These are phyloP conservation scores for Chlorociboria aeruginascens DNA, from an alignment of 495 filamentous ascomycete genomes.

Conservation along the genomic window DNA sequence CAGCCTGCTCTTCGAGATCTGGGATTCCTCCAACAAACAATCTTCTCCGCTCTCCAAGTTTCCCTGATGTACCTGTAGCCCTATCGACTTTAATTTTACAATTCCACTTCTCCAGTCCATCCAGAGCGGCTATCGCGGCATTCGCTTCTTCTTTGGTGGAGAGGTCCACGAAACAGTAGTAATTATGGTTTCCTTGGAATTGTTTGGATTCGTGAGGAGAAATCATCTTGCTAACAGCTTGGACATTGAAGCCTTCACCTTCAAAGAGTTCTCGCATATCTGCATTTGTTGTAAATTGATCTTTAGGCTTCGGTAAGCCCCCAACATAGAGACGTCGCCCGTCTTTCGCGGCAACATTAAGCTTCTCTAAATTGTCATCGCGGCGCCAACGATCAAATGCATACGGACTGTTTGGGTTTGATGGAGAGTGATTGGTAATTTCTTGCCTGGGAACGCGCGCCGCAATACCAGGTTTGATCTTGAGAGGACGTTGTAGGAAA, in stretches of 20 bases:
- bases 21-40: conserved; percentile 55
- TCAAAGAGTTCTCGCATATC: conserved; percentile 48
- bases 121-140: background rate
- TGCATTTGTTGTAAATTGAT: conserved; percentile 37
- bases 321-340: conserved; percentile 51
- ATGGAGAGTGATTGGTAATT: too few relatives aligned
- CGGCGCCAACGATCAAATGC: conserved; percentile 17
- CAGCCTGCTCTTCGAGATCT: conserved; percentile 39
- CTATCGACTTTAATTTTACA: conserved; percentile 6
- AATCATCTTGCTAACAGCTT: conserved; percentile 54
- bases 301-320: conserved; percentile 45
- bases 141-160: conserved; percentile 41
- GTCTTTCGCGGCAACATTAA: conserved; percentile 26
- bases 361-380: conserved; percentile 7
- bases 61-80: conserved; percentile 1
- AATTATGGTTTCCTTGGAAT: conserved; percentile 42
- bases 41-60: conserved; percentile 31
- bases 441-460: background rate
- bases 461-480: conserved; percentile 45
- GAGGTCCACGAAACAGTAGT: conserved; percentile 61
- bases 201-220: conserved; percentile 41
- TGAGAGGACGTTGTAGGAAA: conserved; percentile 43
- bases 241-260: conserved; percentile 33
- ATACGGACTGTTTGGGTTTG: background rate
- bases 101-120: conserved; percentile 5